Base-by-base conservation (phyloP, 2,329 filamentous ascomycete genomes). In the Parafenestella ontariensis region DNA sequence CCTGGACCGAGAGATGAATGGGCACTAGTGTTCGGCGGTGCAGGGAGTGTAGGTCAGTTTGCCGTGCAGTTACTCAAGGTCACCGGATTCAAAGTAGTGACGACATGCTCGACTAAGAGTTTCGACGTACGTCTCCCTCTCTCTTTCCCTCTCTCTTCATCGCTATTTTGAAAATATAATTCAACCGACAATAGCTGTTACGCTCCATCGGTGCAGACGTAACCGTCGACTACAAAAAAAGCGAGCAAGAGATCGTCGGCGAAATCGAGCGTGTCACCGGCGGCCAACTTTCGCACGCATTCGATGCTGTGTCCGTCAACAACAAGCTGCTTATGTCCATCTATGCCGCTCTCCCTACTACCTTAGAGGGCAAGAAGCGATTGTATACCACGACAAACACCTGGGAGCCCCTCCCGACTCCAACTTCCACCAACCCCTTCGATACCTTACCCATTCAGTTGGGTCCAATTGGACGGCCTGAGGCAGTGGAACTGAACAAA, bases 1-100 rank as follows among this genome's bases (percentile, higher is more conserved):
- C 58, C 64, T 6, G 39, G 54, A 4, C 31, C 46, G n/a, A 63
- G 56, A 29, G 56, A 58, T 34, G 69, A 72, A 59, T 75, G 72
- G 72, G 64, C 64, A 15, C 48, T 75, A 26, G 62, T 76, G 5
- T 66, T 74, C 36, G 72, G 72, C 24, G 73, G 72, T 20, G 64
- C 70, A 5, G 68, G 67, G 54, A 66, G 58, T 40, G 69, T 74
- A 15, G 73, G 73, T 7, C 72, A 69, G 48, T 68, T 61, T 41
- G 68, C 68, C 15, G 62, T 75, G 36, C 66, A 74, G 62, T 48
- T 73, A n/a, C 57, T 73, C 15, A 65, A 64, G 31, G 54, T 56
- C 5, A 50, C 52, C 36, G 72, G 72, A 17, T 75, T 70, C 58
- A 69, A 68, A 42, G 73, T 75, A 9, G 55, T 65, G 18, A 63